A percentile compares a stretch with the other conserved stretches of the same genome.
Evolutionary conservation across 1,284 basidiomycete species (phyloP).

Genomic region (Moesziomyces antarcticus): DNA sequence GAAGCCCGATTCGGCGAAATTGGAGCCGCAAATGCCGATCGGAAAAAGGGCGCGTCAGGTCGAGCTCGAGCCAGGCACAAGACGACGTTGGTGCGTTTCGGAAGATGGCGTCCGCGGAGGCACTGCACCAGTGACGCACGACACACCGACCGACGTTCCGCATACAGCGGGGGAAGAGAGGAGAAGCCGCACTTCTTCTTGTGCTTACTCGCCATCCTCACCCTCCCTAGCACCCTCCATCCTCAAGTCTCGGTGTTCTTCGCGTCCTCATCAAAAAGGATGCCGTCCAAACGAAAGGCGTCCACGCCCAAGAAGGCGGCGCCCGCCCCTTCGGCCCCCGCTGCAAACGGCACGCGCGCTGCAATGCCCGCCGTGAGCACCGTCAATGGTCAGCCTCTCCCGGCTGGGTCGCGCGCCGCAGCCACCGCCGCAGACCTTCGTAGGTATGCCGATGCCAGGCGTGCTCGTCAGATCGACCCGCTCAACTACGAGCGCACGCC

Average conservation of each 20-base stretch:
- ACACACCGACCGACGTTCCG: not conserved
- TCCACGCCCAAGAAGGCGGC: constrained; percentile 40
- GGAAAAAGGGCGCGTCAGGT: no score
- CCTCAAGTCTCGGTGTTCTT: not conserved
- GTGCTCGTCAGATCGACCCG: constrained; percentile 35
- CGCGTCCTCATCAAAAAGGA: not conserved
- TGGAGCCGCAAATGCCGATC: no score
- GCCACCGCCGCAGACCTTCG: constrained; percentile 19
- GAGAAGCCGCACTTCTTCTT: not conserved
- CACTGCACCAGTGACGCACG: not conserved
- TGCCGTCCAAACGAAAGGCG: constrained; percentile 37
- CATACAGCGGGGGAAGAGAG: not conserved
- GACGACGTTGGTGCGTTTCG: no score
- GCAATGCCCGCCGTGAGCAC: not conserved
- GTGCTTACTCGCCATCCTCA: constrained; percentile 3
- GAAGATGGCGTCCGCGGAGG: no score
- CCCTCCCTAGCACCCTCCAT: constrained; percentile 2
- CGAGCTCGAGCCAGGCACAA: no score
- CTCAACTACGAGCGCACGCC: constrained; percentile 39
- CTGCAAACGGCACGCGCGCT: constrained; percentile 9
- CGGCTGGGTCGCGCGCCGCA: constrained; percentile 4
- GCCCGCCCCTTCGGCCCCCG: constrained; percentile 5
- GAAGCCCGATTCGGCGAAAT: no score
- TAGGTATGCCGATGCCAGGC: constrained; percentile 20
- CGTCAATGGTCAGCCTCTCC: constrained; percentile 3